Evolutionary conservation across 768 basidiomycete genomes (phyloP), one percentile per base, ranked within the genome.

Genomic region (Macrocybe gigantea): DNA sequence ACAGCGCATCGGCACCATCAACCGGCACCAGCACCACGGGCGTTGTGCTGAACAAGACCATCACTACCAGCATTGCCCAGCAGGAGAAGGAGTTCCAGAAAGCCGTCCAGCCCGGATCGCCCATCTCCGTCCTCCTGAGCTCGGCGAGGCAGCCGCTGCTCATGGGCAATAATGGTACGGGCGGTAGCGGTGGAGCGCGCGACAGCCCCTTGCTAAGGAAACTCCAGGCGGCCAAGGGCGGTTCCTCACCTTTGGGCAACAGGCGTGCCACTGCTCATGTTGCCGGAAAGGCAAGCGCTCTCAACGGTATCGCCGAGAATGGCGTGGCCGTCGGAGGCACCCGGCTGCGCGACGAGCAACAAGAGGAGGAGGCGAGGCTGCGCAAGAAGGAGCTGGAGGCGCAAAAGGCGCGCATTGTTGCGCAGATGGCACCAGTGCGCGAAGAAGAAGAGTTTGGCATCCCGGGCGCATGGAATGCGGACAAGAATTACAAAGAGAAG

Each of bases 11-110:
- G 15, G 56, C 56, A 34, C 64, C 64, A 2, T 55, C 63, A 50
- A 13, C 51, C 45, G 37, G 54, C n/a, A 45, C 49, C 5, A 43
- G 32, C 38, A 22, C 22, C 2, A 22, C 22, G 22, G 22, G 22
- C 22, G 22, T 22, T 22, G 22, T 4, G 22, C 22, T 22, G 22
- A 22, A 22, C 22, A 74, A 72, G 60, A 75, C 69, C 41, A 70
- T 74, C 46, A 77, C 77, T 11, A 78, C 78, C 9, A 85, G 74
- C 39, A 82, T 87, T 49, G 84, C 85, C 3, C 79, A 91, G 57
- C 89, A 92, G 60, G 96, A 99, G 77, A 85, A 86, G 63, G 96
- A 98, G 64, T 97, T 98, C 83, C 86, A 88, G 70, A 85, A 87
- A 58, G 96, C 93, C 1, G 90, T 98, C 1, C 91, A 93, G 60